These are phyloP conservation scores for Colletotrichum lindemuthianum DNA, from an alignment of 2,329 filamentous ascomycete genomes.

Conservation along the genomic window DNA sequence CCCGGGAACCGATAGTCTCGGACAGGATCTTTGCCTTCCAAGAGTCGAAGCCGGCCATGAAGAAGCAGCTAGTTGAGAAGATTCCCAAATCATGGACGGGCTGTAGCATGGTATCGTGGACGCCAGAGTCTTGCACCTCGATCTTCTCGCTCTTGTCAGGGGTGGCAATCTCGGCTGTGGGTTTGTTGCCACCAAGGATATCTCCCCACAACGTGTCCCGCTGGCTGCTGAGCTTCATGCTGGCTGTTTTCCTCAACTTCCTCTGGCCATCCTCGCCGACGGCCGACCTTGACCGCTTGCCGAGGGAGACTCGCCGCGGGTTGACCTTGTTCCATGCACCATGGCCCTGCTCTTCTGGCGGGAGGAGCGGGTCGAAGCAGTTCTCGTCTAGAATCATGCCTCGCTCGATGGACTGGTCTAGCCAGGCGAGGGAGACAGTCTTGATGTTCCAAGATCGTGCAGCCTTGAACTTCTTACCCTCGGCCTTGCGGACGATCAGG, in stretches of 20 bases:
- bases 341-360: constrained; percentile 75
- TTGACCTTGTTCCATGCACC: constrained; percentile 77
- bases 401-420: constrained; percentile 81
- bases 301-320: constrained; percentile 56
- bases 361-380: constrained; percentile 81
- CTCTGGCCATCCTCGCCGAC: constrained; percentile 70
- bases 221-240: constrained; percentile 82
- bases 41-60: constrained; percentile 67
- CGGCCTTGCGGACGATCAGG: constrained; percentile 80
- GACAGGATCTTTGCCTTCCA: constrained; percentile 60
- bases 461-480: constrained; percentile 90
- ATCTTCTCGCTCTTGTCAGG: constrained; percentile 22
- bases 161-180: constrained; percentile 22
- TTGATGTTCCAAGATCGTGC: constrained; percentile 85
- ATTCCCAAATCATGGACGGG: constrained; percentile 50
- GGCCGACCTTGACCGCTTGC: constrained; percentile 68
- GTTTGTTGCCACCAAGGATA: constrained; percentile 68
- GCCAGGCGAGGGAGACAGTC: constrained; percentile 85
- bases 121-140: constrained; percentile 43
- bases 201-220: constrained; percentile 90
- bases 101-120: constrained; percentile 41
- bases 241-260: constrained; percentile 89
- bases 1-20: constrained; percentile 59
- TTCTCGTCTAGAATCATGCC: constrained; percentile 91
- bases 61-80: constrained; percentile 67